phyloP scores from a whole-genome alignment of 2,329 filamentous ascomycete species.

The Metarhizium brunneum region DNA sequence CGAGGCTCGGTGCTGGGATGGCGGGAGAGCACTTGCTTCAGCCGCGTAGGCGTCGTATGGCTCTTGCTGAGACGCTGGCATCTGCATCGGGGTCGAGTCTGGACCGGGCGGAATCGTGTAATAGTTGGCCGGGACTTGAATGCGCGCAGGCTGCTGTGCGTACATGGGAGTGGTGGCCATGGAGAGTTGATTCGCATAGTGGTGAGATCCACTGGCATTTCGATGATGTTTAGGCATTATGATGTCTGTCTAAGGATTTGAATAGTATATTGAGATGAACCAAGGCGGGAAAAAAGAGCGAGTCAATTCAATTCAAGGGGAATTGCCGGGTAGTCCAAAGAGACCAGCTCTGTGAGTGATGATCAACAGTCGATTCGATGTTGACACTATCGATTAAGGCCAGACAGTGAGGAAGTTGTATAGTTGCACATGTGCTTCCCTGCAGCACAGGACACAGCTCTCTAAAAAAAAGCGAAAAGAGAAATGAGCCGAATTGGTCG shows the following conservation, averaged over 20 bases:
- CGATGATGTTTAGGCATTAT: constrained; percentile 38
- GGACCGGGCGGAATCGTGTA: constrained; percentile 27
- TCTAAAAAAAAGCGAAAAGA: constrained; percentile 15
- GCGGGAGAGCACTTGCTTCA: constrained; percentile 25
- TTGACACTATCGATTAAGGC: constrained; percentile 11
- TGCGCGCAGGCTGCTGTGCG: constrained; percentile 29
- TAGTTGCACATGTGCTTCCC: background rate
- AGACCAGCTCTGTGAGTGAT: constrained; percentile 7
- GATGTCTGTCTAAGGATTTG: constrained; percentile 1
- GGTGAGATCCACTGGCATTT: constrained; percentile 25
- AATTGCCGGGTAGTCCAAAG: background rate
- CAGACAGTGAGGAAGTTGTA: constrained; percentile 16
- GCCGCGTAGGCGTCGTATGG: constrained; percentile 31
- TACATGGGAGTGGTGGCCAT: constrained; percentile 33
- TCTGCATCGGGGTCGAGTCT: constrained; percentile 16
- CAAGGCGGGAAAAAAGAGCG: constrained; percentile 3
- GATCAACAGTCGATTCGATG: constrained; percentile 1
- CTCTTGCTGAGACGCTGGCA: constrained; percentile 10
- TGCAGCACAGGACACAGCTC: constrained; percentile 1
- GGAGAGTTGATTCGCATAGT: constrained; percentile 26
- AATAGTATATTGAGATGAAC: background rate
- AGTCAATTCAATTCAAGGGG: background rate
- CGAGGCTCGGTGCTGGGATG: constrained; percentile 45
- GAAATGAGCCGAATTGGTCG: constrained; percentile 9
- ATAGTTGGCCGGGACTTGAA: constrained; percentile 29